These are phyloP conservation scores for Cladosporium sp. DNA, from an alignment of 2,329 filamentous ascomycete species.

Conservation along the genomic window DNA sequence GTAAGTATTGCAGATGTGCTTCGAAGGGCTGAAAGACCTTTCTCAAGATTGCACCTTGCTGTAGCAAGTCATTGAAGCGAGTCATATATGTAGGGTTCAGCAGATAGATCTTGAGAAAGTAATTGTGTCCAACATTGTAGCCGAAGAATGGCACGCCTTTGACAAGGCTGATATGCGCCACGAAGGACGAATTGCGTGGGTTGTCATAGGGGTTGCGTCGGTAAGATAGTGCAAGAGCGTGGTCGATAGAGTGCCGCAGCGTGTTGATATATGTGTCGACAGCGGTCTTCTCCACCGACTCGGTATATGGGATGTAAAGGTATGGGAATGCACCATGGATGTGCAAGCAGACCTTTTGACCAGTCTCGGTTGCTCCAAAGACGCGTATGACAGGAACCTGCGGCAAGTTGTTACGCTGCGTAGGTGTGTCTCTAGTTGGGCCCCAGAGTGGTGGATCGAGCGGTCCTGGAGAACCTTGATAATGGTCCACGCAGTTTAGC, in stretches of 20 bases:
- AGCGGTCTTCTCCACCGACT: conserved; percentile 33
- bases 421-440: conserved; percentile 54
- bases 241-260: conserved; percentile 83
- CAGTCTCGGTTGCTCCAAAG: conserved; percentile 89
- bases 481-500: conserved; percentile 93
- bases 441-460: conserved; percentile 70
- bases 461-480: conserved; percentile 72
- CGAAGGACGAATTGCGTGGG: conserved; percentile 61
- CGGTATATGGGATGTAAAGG: conserved; percentile 61
- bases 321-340: conserved; percentile 95
- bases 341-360: conserved; percentile 93
- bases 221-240: conserved; percentile 82
- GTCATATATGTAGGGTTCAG: conserved; percentile 83
- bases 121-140: conserved; percentile 85
- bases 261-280: conserved; percentile 72
- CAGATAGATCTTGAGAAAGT: conserved; percentile 92
- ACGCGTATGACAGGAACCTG: conserved; percentile 82
- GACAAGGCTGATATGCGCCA: conserved; percentile 84
- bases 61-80: conserved; percentile 79
- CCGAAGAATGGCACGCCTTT: conserved; percentile 96
- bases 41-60: conserved; percentile 83
- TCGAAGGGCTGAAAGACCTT: conserved; percentile 86
- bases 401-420: conserved; percentile 57
- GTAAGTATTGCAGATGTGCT: conserved; percentile 83
- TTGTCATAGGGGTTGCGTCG: conserved; percentile 68